Base-by-base conservation (phyloP, 345 rosid genomes). In the Salix exigua region DNA sequence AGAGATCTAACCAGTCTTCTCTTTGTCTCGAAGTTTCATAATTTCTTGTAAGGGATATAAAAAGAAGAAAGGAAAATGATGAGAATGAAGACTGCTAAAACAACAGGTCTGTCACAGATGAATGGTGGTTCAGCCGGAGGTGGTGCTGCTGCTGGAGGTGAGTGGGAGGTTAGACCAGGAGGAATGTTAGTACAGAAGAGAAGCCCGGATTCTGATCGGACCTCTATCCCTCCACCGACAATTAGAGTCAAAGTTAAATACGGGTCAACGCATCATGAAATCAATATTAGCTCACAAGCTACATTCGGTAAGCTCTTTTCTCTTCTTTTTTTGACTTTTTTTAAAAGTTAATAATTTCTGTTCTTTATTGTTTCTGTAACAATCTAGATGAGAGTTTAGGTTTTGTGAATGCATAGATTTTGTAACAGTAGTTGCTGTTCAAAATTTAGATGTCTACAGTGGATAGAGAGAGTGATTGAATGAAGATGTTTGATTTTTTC, bases 131-230 rank as follows among this genome's bases (percentile, higher is more conserved):
- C 90, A 65, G 82, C 72, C 31, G 51, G 38, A 55, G 82, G 80
- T 28, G 88, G 80, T 80, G 89, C 78, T 55, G 85, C 74, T 70
- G 77, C 90, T 42, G 88, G 83, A 42, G 86, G 88, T 25, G 95
- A 91, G 26, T 96, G 93, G 98, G 99, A 96, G 87, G 81, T 94
- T 74, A 86, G 99, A 77, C 99, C 99, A 19, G 98, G 99, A 8
- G 99, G 99, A 44, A 96, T 96, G 99, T 76, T 96, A 76, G 99
- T 96, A 13, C 99, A 96, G 88, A 96, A 92, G 82, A 88, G 99
- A 8, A 86, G 75, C 80, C 91, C 89, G 75, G 94, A 90, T 71
- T 87, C 90, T 71, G 96, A 91, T 80, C 89, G 87, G 74, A 51
- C 40, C 77, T 77, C 93, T 62, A 76, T 82, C 68, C 92, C 96